phyloP scores from a whole-genome alignment of 139 green algal genomes.

The Bryopsis sp. region DNA sequence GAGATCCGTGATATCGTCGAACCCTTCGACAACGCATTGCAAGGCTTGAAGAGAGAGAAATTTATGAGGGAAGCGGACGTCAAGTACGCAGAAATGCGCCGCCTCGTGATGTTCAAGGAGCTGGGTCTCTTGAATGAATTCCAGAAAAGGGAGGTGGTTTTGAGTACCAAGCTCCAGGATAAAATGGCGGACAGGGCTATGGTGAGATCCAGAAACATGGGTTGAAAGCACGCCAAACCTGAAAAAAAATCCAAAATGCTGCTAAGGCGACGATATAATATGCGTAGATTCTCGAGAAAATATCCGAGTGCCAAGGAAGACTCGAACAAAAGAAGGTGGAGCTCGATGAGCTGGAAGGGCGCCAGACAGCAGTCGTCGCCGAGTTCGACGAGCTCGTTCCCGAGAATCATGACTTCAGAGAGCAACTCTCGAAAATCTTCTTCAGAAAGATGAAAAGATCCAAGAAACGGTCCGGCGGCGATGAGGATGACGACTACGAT shows the following conservation, averaged over 20 bases:
- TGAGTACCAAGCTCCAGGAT: slow-evolving; percentile 38
- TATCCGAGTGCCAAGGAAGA: slow-evolving; percentile 32
- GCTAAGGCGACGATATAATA: background rate
- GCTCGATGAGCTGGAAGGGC: slow-evolving; percentile 34
- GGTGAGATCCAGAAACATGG: no score
- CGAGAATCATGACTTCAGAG: slow-evolving; percentile 42
- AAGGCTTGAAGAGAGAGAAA: slow-evolving; percentile 38
- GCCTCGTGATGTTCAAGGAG: slow-evolving; percentile 50
- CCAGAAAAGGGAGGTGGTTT: slow-evolving; percentile 51
- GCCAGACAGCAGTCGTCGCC: slow-evolving; percentile 25
- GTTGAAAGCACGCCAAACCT: no score
- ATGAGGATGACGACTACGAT: slow-evolving; percentile 30
- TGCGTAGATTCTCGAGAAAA: slow-evolving; percentile 44
- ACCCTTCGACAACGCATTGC: slow-evolving; percentile 51
- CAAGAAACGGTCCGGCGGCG: slow-evolving; percentile 42
- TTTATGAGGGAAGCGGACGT: slow-evolving; percentile 46
- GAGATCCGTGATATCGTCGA: slow-evolving; percentile 23
- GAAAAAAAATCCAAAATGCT: no score
- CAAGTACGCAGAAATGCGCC: slow-evolving; percentile 46
- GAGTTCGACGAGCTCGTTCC: slow-evolving; percentile 50
- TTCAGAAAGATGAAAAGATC: slow-evolving; percentile 56
- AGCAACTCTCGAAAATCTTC: slow-evolving; percentile 61
- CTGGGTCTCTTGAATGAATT: slow-evolving; percentile 52
- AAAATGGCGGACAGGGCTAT: slow-evolving; percentile 43
- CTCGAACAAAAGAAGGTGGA: slow-evolving; percentile 43